Percentiles rank a stretch among this genome's conserved stretches.
Evolutionary conservation across 116 monocot genomes (phyloP).

Genomic region (Papilionanthe hybrid): DNA sequence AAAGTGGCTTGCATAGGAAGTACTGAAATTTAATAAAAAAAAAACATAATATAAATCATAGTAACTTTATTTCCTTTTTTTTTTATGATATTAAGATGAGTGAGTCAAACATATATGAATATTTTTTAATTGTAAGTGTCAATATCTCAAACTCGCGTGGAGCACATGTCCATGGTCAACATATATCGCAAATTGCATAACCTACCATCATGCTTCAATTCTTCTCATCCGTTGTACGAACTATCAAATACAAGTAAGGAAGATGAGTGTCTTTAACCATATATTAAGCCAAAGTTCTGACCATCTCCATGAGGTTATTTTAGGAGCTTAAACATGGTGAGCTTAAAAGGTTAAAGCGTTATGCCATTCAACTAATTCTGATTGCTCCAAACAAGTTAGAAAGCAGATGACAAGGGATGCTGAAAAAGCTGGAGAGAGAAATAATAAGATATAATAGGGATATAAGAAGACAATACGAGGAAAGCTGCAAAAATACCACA

Average conservation of each 20-base stretch:
- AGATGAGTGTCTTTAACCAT: not conserved
- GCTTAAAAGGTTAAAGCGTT: not conserved
- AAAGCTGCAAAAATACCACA: not conserved
- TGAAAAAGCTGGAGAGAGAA: not conserved
- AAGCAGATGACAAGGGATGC: not conserved
- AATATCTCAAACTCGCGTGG: too few species aligned
- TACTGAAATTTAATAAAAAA: too few species aligned
- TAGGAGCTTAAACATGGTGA: not conserved
- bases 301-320: not conserved
- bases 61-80: too few species aligned
- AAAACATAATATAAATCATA: too few species aligned
- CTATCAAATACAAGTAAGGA: not conserved
- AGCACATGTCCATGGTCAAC: too few species aligned
- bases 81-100: too few species aligned
- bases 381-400: not conserved
- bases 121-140: too few species aligned
- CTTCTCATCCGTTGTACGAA: not conserved
- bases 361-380: not conserved
- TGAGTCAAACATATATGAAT: too few species aligned
- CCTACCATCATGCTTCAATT: not conserved
- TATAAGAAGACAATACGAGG: not conserved
- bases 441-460: not conserved
- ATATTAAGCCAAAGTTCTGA: not conserved
- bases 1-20: too few species aligned
- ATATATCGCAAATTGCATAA: not conserved